Base-by-base conservation (phyloP, 169 alveolate genomes). In the Eimeria falciformis region DNA sequence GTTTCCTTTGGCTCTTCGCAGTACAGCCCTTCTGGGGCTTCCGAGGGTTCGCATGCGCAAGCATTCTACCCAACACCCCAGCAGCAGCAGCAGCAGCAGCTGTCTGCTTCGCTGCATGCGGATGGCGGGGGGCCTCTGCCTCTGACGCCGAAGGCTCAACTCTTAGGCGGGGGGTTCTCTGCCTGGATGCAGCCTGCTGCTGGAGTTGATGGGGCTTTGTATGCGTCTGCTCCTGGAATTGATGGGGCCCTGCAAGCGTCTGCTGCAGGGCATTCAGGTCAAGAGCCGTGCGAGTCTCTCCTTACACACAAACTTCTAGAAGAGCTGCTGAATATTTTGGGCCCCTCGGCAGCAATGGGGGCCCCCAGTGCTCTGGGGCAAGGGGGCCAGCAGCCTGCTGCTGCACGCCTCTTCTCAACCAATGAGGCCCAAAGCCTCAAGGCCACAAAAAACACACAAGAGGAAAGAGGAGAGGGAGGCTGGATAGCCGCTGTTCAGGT, bases 281-380 rank as follows among this genome's bases (percentile, higher is more conserved):
- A 21, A 73, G 73, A 53, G 17, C 47, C 11, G 33, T 55, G 73
- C 40, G 89, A 79, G 75, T 25, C 89, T 18, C 89, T 53, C 53
- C 56, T 73, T 27, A 73, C 55, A 29, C 89, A 73, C 73, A 79
- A 47, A 25, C 89, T 79, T 40, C 53, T 79, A 55, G 89, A 79
- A 73, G 89, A 79, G 7, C 89, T 79, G 47, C 89, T 79, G 11
- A 79, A 79, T 23, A 55, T 55, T 37, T 53, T 79, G 27, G 33
- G 40, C 55, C 73, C 65, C 29, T 9, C 89, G 5, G 33, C 89
- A 79, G n/a, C 40, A 3, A 27, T 25, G 5, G 75, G 33, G 45
- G 75, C 89, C 45, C 73, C 89, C 4, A 29, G 17, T 37, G n/a
- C 53, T 14, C 73, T 53, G 7, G 43, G 89, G 75, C 69, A 53